Conservation (phyloP, 805 yeast genomes). For the Hyphopichia homilentoma region DNA sequence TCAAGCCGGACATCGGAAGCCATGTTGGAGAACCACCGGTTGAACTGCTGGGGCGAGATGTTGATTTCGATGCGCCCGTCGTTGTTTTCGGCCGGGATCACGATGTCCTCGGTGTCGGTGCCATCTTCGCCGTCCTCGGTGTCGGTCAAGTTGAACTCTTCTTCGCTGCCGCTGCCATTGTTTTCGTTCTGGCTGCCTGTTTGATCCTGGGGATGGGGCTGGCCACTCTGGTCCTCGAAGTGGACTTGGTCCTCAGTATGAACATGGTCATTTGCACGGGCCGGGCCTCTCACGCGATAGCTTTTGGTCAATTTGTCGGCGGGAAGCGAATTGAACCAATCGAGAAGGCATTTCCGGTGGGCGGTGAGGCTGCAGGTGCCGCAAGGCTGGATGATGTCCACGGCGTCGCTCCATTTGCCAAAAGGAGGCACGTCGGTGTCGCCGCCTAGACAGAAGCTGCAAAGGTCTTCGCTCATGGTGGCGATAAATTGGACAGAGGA, state of each 20-base stretch:
- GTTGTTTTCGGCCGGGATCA: background rate
- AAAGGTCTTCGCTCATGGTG: constrained; percentile 14
- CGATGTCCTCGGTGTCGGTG: background rate
- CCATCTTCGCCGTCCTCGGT: background rate
- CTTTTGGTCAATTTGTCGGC: constrained; percentile 13
- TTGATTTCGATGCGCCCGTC: constrained; percentile 2
- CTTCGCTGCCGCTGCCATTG: constrained; percentile 1
- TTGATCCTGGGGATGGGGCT: background rate
- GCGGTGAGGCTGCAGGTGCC: constrained; percentile 32
- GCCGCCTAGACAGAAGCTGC: constrained; percentile 40
- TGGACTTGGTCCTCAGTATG: constrained; percentile 11
- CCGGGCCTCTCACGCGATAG: background rate
- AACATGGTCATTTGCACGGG: constrained; percentile 29
- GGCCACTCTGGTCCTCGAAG: background rate
- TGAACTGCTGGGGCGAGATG: constrained; percentile 12
- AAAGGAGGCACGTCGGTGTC: constrained; percentile 37
- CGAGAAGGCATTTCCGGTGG: constrained; percentile 37
- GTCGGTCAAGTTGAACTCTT: background rate
- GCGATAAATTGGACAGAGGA: too few relatives aligned
- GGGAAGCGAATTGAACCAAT: constrained; percentile 38
- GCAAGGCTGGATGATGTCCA: constrained; percentile 35
- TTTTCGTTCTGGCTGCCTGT: background rate
- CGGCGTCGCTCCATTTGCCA: constrained; percentile 31
- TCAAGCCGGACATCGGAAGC: constrained; percentile 4
- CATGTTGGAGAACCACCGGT: constrained; percentile 11